Evolutionary conservation across 108 stramenopile species (phyloP).

Genomic region (Stephanodiscus minutulus): DNA sequence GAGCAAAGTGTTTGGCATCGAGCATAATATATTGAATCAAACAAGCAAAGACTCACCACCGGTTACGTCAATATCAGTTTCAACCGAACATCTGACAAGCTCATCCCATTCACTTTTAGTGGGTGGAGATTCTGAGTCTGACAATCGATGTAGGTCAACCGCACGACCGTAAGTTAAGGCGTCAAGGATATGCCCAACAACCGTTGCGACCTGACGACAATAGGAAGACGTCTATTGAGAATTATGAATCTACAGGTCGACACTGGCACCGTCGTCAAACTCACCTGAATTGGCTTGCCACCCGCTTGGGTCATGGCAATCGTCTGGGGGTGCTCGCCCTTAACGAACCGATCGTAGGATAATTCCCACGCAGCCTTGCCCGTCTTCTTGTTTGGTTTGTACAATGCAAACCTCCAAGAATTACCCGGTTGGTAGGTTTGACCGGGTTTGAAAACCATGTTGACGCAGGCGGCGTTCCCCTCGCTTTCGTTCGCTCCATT

Average conservation of each 20-base stretch:
- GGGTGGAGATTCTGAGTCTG: constrained; percentile 45
- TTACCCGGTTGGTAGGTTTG: constrained; percentile 20
- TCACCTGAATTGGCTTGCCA: constrained; percentile 69
- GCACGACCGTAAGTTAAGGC: constrained; percentile 59
- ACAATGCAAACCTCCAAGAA: constrained; percentile 70
- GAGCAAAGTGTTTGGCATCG: not conserved
- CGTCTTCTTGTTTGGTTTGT: constrained; percentile 77
- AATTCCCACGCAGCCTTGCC: constrained; percentile 75
- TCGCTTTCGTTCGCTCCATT: constrained; percentile 14
- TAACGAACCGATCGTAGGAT: constrained; percentile 62
- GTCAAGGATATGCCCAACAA: constrained; percentile 67
- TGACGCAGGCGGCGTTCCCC: not conserved
- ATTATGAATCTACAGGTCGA: too few relatives aligned
- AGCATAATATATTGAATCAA: not conserved
- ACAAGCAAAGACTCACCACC: constrained; percentile 16
- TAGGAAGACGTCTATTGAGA: too few relatives aligned
- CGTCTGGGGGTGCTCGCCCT: constrained; percentile 63
- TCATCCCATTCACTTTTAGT: constrained; percentile 65
- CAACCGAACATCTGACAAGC: constrained; percentile 51
- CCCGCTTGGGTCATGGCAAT: constrained; percentile 75
- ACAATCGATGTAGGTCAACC: constrained; percentile 59
- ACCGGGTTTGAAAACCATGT: constrained; percentile 25
- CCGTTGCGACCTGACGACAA: too few relatives aligned
- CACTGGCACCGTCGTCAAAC: too few relatives aligned
- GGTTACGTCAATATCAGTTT: constrained; percentile 55